These are phyloP conservation scores for Scleroderma citrinum DNA, from an alignment of 768 basidiomycete species.

Conservation along the genomic window DNA sequence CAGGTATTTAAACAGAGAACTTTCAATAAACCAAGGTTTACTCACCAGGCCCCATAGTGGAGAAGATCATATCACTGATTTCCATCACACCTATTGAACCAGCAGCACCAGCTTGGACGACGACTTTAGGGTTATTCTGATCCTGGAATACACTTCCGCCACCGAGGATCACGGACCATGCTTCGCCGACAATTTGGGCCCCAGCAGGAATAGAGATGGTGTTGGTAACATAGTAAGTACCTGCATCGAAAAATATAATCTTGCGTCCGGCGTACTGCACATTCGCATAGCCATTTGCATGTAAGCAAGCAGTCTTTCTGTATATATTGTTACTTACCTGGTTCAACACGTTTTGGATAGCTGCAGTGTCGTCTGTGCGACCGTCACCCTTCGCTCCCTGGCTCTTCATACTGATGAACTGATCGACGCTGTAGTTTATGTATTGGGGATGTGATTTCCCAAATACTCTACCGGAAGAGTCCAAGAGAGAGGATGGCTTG, in stretches of 20 bases:
- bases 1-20: neutral
- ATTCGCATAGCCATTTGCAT: neutral
- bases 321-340: conserved; percentile 32
- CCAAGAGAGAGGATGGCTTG: conserved; percentile 52
- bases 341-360: conserved; percentile 51
- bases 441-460: conserved; percentile 65
- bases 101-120: conserved; percentile 34
- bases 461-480: conserved; percentile 50
- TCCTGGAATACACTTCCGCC: conserved; percentile 34
- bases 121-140: conserved; percentile 29
- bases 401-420: conserved; percentile 63
- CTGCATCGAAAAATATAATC: conserved; percentile 46
- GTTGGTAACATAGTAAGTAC: conserved; percentile 37
- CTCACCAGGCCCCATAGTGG: conserved; percentile 34
- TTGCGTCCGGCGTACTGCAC: conserved; percentile 38
- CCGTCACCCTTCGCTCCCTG: conserved; percentile 70
- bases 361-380: conserved; percentile 64
- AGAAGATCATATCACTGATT: conserved; percentile 41
- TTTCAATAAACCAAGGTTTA: neutral
- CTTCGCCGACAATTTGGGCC: conserved; percentile 40
- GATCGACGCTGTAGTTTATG: conserved; percentile 44
- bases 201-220: conserved; percentile 43
- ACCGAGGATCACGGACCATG: conserved; percentile 41
- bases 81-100: conserved; percentile 36
- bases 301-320: neutral